These are phyloP conservation scores for Alternaria triticina DNA, from an alignment of 2,329 filamentous ascomycete species.

Conservation along the genomic window DNA sequence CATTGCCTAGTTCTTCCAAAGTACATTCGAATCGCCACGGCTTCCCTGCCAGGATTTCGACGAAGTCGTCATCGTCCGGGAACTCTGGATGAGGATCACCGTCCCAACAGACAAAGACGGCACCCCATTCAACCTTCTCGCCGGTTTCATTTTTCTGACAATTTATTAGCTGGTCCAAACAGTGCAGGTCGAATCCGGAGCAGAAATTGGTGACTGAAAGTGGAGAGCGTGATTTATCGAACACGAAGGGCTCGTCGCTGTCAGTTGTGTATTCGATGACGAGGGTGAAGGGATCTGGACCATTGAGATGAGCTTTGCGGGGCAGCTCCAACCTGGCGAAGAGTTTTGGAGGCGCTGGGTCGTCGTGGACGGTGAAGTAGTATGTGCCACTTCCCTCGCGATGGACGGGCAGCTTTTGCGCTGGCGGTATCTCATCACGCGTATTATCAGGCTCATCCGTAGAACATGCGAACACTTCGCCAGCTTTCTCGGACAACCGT, in stretches of 20 bases:
- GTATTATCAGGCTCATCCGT: no score
- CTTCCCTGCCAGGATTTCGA: rapidly evolving
- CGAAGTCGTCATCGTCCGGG: neutral
- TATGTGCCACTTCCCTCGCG: neutral
- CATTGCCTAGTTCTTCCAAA: neutral
- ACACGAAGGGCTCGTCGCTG: neutral
- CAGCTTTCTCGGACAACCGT: neutral
- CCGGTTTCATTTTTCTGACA: rapidly evolving
- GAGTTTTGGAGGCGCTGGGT: neutral
- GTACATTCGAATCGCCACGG: neutral
- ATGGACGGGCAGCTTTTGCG: neutral
- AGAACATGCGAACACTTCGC: neutral
- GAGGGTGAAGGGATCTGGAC: neutral
- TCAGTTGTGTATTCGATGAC: neutral
- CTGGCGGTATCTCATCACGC: no score
- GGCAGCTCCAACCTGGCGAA: neutral
- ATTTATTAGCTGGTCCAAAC: neutral
- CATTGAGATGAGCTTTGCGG: neutral
- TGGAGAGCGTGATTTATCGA: neutral
- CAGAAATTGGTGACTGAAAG: neutral
- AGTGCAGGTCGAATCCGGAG: neutral
- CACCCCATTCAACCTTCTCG: neutral
- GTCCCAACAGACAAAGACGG: neutral
- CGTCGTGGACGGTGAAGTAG: neutral
- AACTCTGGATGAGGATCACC: rapidly evolving